Conservation (phyloP, 2,329 filamentous ascomycete species). For the Huntiella omanensis region DNA sequence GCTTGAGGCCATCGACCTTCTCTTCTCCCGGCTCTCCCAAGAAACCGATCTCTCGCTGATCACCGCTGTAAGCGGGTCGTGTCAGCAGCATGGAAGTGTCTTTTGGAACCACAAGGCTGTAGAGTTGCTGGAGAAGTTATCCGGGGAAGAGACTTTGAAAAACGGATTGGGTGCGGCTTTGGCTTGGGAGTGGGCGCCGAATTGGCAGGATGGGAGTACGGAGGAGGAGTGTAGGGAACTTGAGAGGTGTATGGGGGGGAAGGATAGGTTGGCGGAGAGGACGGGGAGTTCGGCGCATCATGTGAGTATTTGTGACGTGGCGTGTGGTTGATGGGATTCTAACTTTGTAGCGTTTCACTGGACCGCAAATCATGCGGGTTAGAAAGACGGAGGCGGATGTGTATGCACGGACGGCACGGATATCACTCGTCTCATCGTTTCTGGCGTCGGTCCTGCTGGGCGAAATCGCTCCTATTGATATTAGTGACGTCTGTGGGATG, state of each 20-base stretch:
- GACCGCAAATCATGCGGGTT: conserved; percentile 87
- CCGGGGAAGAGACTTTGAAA: conserved; percentile 35
- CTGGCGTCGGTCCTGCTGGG: conserved; percentile 81
- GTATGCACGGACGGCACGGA: conserved; percentile 63
- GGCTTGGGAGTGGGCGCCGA: conserved; percentile 73
- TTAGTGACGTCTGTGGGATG: conserved; percentile 89
- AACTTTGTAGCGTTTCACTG: conserved; percentile 61
- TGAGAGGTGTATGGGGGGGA: conserved; percentile 49
- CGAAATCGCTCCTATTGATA: conserved; percentile 70
- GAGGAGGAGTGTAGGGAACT: conserved; percentile 82
- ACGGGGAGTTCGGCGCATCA: conserved; percentile 93
- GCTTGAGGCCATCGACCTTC: conserved; percentile 79
- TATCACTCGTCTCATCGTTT: conserved; percentile 91
- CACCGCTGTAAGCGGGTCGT: conserved; percentile 70
- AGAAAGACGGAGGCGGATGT: conserved; percentile 60
- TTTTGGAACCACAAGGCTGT: conserved; percentile 69
- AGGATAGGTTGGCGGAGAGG: conserved; percentile 50
- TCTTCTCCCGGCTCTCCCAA: conserved; percentile 55
- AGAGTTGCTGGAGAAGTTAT: conserved; percentile 37
- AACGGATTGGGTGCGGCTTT: conserved; percentile 58
- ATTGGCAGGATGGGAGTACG: conserved; percentile 96
- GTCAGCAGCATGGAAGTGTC: conserved; percentile 95
- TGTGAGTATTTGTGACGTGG: conserved; percentile 30
- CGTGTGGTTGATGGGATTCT: no score
- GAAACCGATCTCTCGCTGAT: conserved; percentile 48